Percentiles rank a stretch among this genome's conserved stretches.
Evolutionary conservation across 2,329 filamentous ascomycete genomes (phyloP).

Genomic region (Zelopaecilomyces penicillatus): DNA sequence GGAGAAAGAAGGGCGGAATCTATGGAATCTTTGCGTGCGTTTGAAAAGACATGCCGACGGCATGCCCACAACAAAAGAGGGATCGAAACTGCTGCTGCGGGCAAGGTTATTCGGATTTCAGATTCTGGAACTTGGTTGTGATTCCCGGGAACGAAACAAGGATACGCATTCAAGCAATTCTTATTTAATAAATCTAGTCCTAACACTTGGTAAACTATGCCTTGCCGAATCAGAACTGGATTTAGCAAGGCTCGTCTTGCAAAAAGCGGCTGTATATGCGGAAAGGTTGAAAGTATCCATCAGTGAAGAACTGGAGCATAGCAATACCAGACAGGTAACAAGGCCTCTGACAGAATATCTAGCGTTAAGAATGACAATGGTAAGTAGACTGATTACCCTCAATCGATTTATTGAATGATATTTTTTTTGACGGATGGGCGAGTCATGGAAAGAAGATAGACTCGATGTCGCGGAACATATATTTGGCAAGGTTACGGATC

Average conservation of each 20-base stretch:
- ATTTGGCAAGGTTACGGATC: conserved; percentile 51
- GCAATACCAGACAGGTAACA: background rate
- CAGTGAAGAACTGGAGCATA: background rate
- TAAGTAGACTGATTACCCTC: conserved; percentile 27
- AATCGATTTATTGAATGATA: background rate
- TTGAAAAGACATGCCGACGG: conserved; percentile 25
- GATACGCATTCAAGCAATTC: conserved; percentile 31
- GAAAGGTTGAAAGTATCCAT: conserved; percentile 11
- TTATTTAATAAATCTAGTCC: conserved; percentile 56
- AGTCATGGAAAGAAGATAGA: conserved; percentile 69
- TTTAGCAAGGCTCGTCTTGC: conserved; percentile 52
- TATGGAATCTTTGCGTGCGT: conserved; percentile 62
- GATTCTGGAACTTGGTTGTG: conserved; percentile 52
- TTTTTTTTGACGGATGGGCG: conserved; percentile 10
- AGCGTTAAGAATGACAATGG: conserved; percentile 57
- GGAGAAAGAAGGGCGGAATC: conserved; percentile 45
- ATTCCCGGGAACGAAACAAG: conserved; percentile 17
- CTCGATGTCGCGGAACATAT: conserved; percentile 73
- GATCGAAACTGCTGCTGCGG: conserved; percentile 26
- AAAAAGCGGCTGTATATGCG: conserved; percentile 52
- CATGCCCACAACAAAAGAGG: conserved; percentile 13
- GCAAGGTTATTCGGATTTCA: conserved; percentile 54
- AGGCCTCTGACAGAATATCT: conserved; percentile 54
- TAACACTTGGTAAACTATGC: conserved; percentile 52
- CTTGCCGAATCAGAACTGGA: conserved; percentile 46